Conservation (phyloP, 306 rosid species). For the Sechiopsis laciniata region DNA sequence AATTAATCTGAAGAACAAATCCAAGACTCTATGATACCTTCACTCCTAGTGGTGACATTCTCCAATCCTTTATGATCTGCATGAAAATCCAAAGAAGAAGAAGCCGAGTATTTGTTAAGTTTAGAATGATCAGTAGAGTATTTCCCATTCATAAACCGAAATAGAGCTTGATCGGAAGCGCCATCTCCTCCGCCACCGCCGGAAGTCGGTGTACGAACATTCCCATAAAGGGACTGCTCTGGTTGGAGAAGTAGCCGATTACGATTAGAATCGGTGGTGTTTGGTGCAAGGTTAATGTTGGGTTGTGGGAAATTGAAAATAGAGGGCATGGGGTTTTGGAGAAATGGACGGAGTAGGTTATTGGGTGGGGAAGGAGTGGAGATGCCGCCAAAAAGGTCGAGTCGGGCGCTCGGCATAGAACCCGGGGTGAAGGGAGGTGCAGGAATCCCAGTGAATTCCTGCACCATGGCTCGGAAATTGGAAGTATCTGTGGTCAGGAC, state of each 20-base stretch:
- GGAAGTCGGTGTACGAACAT: constrained; percentile 20
- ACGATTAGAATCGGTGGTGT: too few species aligned
- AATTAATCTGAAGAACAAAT: constrained; percentile 81
- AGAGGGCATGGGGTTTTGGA: constrained; percentile 50
- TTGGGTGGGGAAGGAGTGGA: constrained; percentile 43
- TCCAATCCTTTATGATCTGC: constrained; percentile 41
- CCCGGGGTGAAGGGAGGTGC: constrained; percentile 57
- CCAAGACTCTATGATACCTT: constrained; percentile 95
- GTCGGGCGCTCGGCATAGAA: too few species aligned
- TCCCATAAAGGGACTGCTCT: constrained; percentile 37
- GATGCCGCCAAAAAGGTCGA: too few species aligned
- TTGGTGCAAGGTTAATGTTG: background rate
- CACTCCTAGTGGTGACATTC: constrained; percentile 39
- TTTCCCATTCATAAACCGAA: constrained; percentile 37
- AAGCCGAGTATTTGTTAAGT: constrained; percentile 33
- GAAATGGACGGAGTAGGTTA: constrained; percentile 67
- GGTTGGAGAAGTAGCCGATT: constrained; percentile 24
- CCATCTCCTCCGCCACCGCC: background rate
- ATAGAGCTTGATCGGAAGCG: constrained; percentile 24
- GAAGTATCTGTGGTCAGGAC: constrained; percentile 83
- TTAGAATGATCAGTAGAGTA: constrained; percentile 25
- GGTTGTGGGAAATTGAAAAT: constrained; percentile 29
- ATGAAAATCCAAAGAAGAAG: constrained; percentile 41
- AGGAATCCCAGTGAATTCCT: constrained; percentile 94
- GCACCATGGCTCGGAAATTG: constrained; percentile 33